These are phyloP conservation scores for Hymenoscyphus fraxineus DNA, from an alignment of 2,329 filamentous ascomycete species.

Conservation along the genomic window DNA sequence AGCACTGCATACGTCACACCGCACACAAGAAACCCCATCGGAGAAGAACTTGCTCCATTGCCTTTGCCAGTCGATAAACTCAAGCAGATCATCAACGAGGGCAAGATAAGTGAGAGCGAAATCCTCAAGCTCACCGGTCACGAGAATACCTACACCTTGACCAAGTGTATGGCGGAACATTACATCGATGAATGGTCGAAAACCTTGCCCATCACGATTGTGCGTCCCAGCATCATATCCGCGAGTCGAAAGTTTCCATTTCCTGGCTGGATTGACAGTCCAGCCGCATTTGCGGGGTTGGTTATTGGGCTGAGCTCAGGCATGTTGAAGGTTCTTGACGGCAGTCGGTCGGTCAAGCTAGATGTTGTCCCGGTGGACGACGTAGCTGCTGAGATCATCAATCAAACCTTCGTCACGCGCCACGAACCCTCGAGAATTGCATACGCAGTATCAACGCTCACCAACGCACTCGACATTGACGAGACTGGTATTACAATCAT, in stretches of 20 bases:
- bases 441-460: neutral
- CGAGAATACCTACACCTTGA: conserved; percentile 13
- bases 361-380: conserved; percentile 14
- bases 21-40: neutral
- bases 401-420: conserved; percentile 4
- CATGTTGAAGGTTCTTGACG: conserved; percentile 11
- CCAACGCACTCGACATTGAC: neutral
- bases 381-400: conserved; percentile 7
- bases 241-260: conserved; percentile 11
- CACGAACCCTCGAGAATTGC: neutral
- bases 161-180: conserved; percentile 16
- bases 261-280: conserved; percentile 15
- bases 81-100: neutral
- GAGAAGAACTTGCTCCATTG: conserved; percentile 5
- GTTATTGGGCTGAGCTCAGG: conserved; percentile 1
- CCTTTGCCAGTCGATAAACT: conserved; percentile 7
- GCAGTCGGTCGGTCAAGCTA: conserved; percentile 4
- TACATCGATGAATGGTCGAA: neutral
- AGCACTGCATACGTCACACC: conserved; percentile 14
- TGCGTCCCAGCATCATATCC: conserved; percentile 13
- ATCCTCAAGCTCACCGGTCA: conserved; percentile 10
- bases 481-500: conserved; percentile 1
- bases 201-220: conserved; percentile 8
- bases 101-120: conserved; percentile 1
- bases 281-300: conserved; percentile 10